Evolutionary conservation across 257 asterid species (phyloP), one percentile per base, ranked within the genome.

Genomic region (Jasminum sambac): DNA sequence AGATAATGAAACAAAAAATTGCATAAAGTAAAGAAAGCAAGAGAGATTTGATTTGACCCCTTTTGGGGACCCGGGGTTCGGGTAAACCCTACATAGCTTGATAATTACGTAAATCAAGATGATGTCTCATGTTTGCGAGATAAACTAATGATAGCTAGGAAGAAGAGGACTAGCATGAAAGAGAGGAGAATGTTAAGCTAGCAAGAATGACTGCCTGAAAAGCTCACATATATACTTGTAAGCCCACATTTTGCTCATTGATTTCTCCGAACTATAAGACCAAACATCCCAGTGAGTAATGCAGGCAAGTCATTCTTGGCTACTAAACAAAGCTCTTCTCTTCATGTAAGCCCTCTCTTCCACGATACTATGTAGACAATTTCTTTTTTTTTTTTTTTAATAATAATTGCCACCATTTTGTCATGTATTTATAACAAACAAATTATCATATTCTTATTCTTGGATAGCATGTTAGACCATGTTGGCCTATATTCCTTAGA

Each of bases 161-260:
- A 77, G 71, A 63, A 67, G 14, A 64, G 43, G 52, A 19, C 64
- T 77, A 67, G 43, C 74, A 72, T 67, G 74, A 77, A 5, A 21
- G 25, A 63, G 44, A 67, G 72, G 71, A 50, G 74, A 14, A 5
- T 14, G 67, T 67, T 43, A 72, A 77, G 42, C 19, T 36, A 77
- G 81, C 77, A 77, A 59, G 60, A 26, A 72, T 13, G 41, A 60
- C n/a, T 60, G 34, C 81, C 77, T 30, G 19, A 3, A 64, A 70
- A 70, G 13, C 50, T 1, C 50, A 42, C 19, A 26, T 9, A 11
- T 9, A 37, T 11, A 14, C 6, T n/a, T n/a, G n/a, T n/a, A n/a
- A n/a, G n/a, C n/a, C n/a, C n/a, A n/a, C n/a, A n/a, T n/a, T n/a
- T n/a, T n/a, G n/a, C n/a, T n/a, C n/a, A n/a, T n/a, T n/a, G n/a